phyloP scores from a whole-genome alignment of 2,329 filamentous ascomycete species.

The Penicillium sp. region DNA sequence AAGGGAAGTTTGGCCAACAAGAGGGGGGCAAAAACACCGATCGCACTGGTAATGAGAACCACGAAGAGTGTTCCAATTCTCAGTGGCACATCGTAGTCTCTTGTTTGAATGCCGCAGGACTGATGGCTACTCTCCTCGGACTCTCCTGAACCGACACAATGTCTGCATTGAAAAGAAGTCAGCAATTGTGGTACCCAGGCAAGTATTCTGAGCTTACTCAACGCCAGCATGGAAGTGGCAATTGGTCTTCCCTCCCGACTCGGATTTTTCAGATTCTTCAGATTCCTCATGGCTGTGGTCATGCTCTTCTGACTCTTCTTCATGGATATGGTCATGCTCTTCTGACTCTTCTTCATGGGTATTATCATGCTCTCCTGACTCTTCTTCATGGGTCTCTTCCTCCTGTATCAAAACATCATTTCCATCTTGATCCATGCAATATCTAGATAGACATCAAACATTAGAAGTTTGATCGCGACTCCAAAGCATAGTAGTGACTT shows the following conservation, averaged over 20 bases:
- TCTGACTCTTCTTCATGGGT: constrained; percentile 3
- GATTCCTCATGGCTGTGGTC: constrained; percentile 27
- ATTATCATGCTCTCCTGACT: constrained; percentile 18
- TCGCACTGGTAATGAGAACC: constrained; percentile 67
- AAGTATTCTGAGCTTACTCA: constrained; percentile 58
- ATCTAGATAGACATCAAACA: constrained; percentile 48
- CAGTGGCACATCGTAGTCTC: constrained; percentile 69
- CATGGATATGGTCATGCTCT: constrained; percentile 17
- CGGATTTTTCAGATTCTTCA: constrained; percentile 30
- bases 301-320: constrained; percentile 7
- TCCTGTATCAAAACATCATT: constrained; percentile 63
- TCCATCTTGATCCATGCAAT: constrained; percentile 63
- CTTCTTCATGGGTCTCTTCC: constrained; percentile 19
- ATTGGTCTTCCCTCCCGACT: constrained; percentile 42
- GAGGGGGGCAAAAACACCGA: constrained; percentile 72
- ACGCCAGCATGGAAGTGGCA: constrained; percentile 78
- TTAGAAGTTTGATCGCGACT: not conserved
- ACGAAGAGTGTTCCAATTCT: constrained; percentile 74
- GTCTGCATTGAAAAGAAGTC: constrained; percentile 29
- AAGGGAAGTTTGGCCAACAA: constrained; percentile 63
- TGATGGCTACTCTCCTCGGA: constrained; percentile 41
- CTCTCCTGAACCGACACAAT: constrained; percentile 60
- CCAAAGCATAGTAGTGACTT: constrained; percentile 15
- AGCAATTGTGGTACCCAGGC: not conserved
- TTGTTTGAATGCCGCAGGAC: constrained; percentile 53